These are phyloP conservation scores for Xylariaceae sp. DNA, from an alignment of 2,329 filamentous ascomycete genomes.

Conservation along the genomic window DNA sequence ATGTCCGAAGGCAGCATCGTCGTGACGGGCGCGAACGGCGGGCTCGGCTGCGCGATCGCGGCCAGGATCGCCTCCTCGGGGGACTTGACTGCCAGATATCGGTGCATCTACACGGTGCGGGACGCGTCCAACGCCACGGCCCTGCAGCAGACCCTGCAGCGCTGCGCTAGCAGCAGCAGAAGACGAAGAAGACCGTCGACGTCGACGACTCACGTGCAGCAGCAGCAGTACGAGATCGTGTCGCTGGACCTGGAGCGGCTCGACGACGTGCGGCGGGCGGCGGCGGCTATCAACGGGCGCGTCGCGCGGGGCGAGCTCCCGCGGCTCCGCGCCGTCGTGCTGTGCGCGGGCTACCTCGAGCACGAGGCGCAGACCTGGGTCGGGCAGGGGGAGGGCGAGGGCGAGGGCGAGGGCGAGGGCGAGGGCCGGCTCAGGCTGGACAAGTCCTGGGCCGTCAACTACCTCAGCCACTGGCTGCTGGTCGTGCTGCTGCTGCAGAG, in stretches of 20 bases:
- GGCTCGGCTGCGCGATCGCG: slow-evolving; percentile 2
- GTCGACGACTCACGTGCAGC: slow-evolving; percentile 1
- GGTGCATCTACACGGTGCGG: slow-evolving; percentile 2
- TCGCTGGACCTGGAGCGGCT: slow-evolving; percentile 10
- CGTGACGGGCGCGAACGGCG: slow-evolving; percentile 3
- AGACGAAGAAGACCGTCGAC: too few species aligned
- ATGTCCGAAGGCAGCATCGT: neutral
- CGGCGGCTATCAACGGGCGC: slow-evolving; percentile 9
- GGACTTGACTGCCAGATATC: neutral
- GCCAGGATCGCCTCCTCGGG: neutral
- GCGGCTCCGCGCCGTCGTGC: slow-evolving; percentile 20
- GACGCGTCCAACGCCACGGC: neutral
- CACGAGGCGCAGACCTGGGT: slow-evolving; percentile 6
- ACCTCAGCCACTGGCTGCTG: slow-evolving; percentile 13
- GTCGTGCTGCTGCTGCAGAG: slow-evolving; percentile 10
- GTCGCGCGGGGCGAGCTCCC: slow-evolving; percentile 15
- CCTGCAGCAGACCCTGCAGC: neutral
- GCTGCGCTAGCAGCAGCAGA: too few species aligned
- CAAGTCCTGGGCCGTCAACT: slow-evolving; percentile 7
- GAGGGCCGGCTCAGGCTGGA: slow-evolving; percentile 9
- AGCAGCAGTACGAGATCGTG: slow-evolving; percentile 10
- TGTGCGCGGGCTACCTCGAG: slow-evolving; percentile 20
- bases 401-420: slow-evolving; percentile 9
- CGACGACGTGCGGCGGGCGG: slow-evolving; percentile 9
- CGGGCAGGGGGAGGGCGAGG: slow-evolving; percentile 8